Evolutionary conservation across 2,329 filamentous ascomycete genomes (phyloP).

Genomic region (Alternaria sp.): DNA sequence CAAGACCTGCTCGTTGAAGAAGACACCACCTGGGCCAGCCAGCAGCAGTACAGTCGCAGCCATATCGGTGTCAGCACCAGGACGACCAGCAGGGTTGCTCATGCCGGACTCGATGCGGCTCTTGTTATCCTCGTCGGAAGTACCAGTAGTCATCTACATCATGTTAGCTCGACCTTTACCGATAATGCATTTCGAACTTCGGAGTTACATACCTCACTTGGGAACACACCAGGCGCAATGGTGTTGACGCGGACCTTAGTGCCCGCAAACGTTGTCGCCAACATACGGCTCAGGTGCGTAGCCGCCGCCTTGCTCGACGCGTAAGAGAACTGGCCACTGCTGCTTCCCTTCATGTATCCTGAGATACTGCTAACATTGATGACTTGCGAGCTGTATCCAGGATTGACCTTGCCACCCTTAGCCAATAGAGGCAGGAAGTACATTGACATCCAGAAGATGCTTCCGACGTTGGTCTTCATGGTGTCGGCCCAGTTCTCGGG

Average conservation of each 20-base stretch:
- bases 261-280: conserved; percentile 53
- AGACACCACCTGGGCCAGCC: conserved; percentile 58
- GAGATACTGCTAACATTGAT: conserved; percentile 62
- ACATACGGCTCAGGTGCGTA: conserved; percentile 55
- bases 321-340: conserved; percentile 60
- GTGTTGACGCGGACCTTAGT: conserved; percentile 50
- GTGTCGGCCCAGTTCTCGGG: conserved; percentile 57
- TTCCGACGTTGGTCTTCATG: conserved; percentile 59
- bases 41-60: conserved; percentile 53
- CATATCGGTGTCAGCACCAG: conserved; percentile 51
- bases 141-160: conserved; percentile 56
- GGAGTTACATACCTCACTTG: conserved; percentile 38
- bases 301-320: conserved; percentile 56
- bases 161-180: not conserved
- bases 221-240: conserved; percentile 52
- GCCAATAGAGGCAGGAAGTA: conserved; percentile 62
- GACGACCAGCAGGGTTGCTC: conserved; percentile 52
- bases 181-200: not conserved
- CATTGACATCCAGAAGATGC: conserved; percentile 60
- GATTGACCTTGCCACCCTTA: conserved; percentile 54
- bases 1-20: conserved; percentile 61
- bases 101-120: conserved; percentile 50
- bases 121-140: conserved; percentile 56
- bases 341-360: conserved; percentile 57
- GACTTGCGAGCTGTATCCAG: conserved; percentile 57